Percentiles rank a stretch among this genome's conserved stretches.
phyloP scores from a whole-genome alignment of 2,329 filamentous ascomycete genomes.

The Diaporthe ilicicola region DNA sequence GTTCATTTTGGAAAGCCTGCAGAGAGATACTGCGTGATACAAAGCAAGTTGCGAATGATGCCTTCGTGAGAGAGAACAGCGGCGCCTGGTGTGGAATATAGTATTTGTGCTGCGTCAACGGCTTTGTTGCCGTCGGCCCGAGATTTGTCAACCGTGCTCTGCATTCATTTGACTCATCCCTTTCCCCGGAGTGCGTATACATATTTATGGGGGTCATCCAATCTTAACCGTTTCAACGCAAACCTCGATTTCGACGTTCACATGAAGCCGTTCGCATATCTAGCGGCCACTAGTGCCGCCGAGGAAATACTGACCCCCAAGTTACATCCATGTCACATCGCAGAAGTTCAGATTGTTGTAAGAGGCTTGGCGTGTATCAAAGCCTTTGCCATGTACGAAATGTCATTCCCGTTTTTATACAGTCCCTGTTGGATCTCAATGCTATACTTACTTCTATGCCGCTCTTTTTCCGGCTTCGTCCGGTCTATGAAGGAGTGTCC shows the following conservation, averaged over 20 bases:
- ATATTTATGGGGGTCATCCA: no score
- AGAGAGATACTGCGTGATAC: background rate
- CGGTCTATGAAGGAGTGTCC: slow-evolving; percentile 16
- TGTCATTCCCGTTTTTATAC: background rate
- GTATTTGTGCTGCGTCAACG: no score
- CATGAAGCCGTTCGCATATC: no score
- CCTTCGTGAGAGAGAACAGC: no score
- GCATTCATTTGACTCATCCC: no score
- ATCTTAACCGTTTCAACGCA: background rate
- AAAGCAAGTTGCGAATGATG: background rate
- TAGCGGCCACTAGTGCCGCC: background rate
- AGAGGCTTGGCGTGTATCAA: background rate
- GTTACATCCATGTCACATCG: background rate
- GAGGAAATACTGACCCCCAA: background rate
- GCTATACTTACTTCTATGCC: background rate
- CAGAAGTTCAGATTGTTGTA: background rate
- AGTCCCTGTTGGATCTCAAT: background rate
- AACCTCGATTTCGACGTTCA: background rate
- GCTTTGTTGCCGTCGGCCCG: no score
- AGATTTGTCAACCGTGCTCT: no score
- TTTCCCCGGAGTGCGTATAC: no score
- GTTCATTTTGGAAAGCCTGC: background rate
- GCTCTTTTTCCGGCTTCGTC: background rate
- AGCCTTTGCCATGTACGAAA: background rate
- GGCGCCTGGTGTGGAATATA: background rate